phyloP scores from a whole-genome alignment of 164 flowering plant genomes.

The Akebia trifoliata region DNA sequence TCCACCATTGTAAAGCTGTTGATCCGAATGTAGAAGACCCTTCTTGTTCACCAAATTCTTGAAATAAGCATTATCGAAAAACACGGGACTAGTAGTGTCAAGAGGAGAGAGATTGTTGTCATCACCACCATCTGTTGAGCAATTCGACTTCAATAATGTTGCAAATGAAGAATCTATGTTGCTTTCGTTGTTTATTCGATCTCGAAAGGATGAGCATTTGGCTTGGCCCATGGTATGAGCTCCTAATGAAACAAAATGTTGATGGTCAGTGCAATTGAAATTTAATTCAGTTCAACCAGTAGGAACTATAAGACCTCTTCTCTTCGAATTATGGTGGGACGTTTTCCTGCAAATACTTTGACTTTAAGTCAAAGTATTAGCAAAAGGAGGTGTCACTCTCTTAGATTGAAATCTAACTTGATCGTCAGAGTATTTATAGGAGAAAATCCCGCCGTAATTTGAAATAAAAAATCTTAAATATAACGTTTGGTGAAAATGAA shows the following conservation, averaged over 20 bases:
- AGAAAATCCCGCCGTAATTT: not conserved
- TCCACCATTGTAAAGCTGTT: conserved; percentile 6
- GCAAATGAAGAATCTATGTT: conserved; percentile 15
- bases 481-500: too few species aligned
- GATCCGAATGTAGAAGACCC: conserved; percentile 30
- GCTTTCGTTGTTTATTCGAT: conserved; percentile 21
- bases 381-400: not conserved
- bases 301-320: too few species aligned
- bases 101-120: conserved; percentile 26
- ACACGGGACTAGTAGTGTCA: conserved; percentile 12
- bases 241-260: conserved; percentile 5
- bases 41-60: conserved; percentile 21
- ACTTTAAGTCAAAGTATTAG: not conserved
- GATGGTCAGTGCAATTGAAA: too few species aligned
- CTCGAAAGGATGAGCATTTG: conserved; percentile 12
- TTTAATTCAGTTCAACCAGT: too few species aligned
- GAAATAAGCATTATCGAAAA: conserved; percentile 25
- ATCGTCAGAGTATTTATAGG: not conserved
- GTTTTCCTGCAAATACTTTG: too few species aligned
- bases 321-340: too few species aligned
- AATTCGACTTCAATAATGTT: conserved; percentile 3
- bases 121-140: conserved; percentile 14
- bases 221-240: conserved; percentile 21
- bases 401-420: not conserved
- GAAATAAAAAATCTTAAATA: too few species aligned